These are phyloP conservation scores for Kalanchoe fedtschenkoi DNA, from an alignment of 164 flowering plant genomes.

Conservation along the genomic window DNA sequence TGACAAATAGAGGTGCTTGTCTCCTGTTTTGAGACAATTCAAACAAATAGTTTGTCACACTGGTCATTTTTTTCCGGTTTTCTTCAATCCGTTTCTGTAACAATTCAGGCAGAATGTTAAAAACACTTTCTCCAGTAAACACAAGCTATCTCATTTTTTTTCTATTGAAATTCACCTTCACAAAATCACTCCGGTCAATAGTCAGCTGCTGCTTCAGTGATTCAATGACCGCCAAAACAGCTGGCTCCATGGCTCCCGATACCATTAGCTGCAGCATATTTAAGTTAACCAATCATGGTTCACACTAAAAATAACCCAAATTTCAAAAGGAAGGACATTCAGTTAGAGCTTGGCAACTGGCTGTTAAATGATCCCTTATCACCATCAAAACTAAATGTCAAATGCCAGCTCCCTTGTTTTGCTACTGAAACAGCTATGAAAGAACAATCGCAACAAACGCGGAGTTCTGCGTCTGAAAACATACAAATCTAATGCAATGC, in stretches of 20 bases:
- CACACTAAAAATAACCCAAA: background rate
- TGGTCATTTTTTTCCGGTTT: conserved; percentile 45
- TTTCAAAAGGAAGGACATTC: too few species aligned
- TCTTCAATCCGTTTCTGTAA: conserved; percentile 71
- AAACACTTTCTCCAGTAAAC: background rate
- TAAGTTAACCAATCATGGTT: background rate
- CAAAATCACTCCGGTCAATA: conserved; percentile 15
- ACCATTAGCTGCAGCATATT: background rate
- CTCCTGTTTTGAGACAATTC: conserved; percentile 39
- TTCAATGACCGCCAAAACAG: background rate
- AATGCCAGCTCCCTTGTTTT: too few species aligned
- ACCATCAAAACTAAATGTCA: too few species aligned
- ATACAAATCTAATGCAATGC: too few species aligned
- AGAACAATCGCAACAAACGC: too few species aligned
- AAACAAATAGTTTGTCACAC: conserved; percentile 32
- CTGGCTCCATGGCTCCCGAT: background rate
- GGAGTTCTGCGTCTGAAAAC: too few species aligned
- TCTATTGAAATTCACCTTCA: conserved; percentile 39
- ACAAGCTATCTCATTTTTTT: background rate
- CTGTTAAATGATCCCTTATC: too few species aligned
- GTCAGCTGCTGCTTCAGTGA: background rate
- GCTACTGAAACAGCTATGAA: too few species aligned
- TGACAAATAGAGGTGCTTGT: conserved; percentile 9
- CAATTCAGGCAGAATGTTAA: background rate
- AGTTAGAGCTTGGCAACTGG: too few species aligned